Base-by-base conservation (phyloP, 2,329 filamentous ascomycete genomes). In the Phaeosphaeria sp. region DNA sequence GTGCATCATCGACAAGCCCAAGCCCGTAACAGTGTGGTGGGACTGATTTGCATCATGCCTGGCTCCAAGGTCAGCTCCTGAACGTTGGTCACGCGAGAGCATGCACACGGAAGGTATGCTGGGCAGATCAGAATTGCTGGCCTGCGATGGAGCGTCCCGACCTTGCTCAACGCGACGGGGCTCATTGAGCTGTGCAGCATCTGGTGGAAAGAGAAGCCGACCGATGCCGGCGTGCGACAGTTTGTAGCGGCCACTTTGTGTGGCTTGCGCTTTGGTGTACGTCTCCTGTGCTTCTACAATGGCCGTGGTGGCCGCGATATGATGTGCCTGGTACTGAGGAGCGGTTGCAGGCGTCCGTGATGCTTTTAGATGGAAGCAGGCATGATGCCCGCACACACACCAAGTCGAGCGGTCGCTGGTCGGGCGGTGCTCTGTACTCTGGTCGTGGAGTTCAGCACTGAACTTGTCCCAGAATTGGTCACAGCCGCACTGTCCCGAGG, bases 381-480 rank as follows among this genome's bases (percentile, higher is more conserved):
- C 83, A 78, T 86, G 84, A 69, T 86, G 84, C 42, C 81, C 81
- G 64, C 84, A 86, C 54, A 82, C 80, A 72, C 84, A 86, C 73
- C 70, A 79, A 2, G 80, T 79, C 21, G 72, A 74, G 61, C 69
- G 70, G 62, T 71, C 62, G 50, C 65, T 72, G 59, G 62, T 59
- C 13, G 65, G 56, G 33, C 61, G 67, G 52, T 72, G 59, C 46
- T 70, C 64, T 17, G 51, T 54, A 52, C 71, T 73, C 15, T 60
- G 68, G 22, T 72, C 65, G 49, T 77, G 71, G 20, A 76, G 55
- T 41, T 76, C 70, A 50, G 66, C 72, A 48, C 70, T 76, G 46
- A 60, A 50, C 50, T 71, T 72, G 58, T 76, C 73, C 81, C 82
- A 85, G 65, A 85, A 86, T 52, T 83, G 79, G 56, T 78, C 77